A percentile compares a stretch with the other conserved stretches of the same genome.
Conservation (phyloP, 805 yeast species). For the Kuraishia capsulata region DNA sequence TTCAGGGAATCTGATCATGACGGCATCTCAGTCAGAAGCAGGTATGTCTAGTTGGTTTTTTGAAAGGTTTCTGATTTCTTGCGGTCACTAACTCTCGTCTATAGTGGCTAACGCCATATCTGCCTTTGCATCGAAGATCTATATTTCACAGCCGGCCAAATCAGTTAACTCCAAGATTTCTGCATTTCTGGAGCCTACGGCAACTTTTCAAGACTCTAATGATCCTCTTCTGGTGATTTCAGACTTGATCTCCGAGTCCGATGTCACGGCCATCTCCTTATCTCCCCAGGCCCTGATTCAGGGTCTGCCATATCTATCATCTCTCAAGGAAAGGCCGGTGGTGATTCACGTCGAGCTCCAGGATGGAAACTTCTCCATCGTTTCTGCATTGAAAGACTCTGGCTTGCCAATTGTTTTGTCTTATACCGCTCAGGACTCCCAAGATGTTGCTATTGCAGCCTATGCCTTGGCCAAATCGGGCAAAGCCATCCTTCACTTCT, state of each 20-base stretch:
- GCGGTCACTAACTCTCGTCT: too few relatives aligned
- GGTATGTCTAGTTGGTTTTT: too few relatives aligned
- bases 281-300: slow-evolving; percentile 45
- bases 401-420: slow-evolving; percentile 61
- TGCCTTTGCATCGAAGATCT: slow-evolving; percentile 14
- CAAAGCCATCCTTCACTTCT: slow-evolving; percentile 68
- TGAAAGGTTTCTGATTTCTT: too few relatives aligned
- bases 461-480: slow-evolving; percentile 42
- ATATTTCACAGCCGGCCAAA: slow-evolving; percentile 37
- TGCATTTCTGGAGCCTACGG: slow-evolving; percentile 8
- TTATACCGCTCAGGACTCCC: slow-evolving; percentile 43
- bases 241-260: slow-evolving; percentile 6
- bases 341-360: slow-evolving; percentile 55
- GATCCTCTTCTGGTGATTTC: slow-evolving; percentile 38
- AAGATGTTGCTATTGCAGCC: slow-evolving; percentile 47
- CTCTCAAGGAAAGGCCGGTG: slow-evolving; percentile 30
- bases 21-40: not conserved
- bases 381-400: slow-evolving; percentile 68
- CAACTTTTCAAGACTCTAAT: slow-evolving; percentile 29
- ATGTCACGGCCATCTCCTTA: slow-evolving; percentile 38
- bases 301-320: slow-evolving; percentile 48
- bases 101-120: not conserved
- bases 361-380: slow-evolving; percentile 56
- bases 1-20: too few relatives aligned
- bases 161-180: slow-evolving; percentile 27